Percentiles rank a stretch among this genome's conserved stretches.
These are phyloP conservation scores for Calonectria hongkongensis DNA, from an alignment of 2,329 filamentous ascomycete genomes.

Conservation along the genomic window DNA sequence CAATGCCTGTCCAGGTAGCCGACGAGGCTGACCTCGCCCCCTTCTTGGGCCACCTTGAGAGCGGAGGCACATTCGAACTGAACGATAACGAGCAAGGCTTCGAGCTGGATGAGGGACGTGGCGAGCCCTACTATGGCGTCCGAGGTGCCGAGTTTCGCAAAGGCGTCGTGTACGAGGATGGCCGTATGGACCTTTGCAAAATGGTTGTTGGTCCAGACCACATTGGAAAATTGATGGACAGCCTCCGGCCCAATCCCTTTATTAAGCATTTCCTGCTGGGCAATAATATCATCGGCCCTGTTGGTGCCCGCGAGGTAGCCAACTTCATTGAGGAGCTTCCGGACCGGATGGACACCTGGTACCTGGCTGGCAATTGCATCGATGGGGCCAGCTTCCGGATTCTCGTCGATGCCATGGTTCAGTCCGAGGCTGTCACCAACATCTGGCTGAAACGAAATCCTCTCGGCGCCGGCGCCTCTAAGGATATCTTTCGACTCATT, in stretches of 20 bases:
- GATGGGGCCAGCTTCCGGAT: constrained; percentile 63
- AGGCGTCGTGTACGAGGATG: constrained; percentile 69
- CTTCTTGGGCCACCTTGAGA: constrained; percentile 58
- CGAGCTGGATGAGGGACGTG: constrained; percentile 59
- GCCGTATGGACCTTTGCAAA: constrained; percentile 73
- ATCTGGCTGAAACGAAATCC: constrained; percentile 75
- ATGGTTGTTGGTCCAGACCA: constrained; percentile 72
- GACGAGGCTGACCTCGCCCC: constrained; percentile 58
- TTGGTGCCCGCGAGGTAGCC: constrained; percentile 67
- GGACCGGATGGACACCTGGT: constrained; percentile 72
- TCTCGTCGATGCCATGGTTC: constrained; percentile 67
- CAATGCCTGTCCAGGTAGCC: constrained; percentile 60
- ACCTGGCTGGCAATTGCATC: constrained; percentile 73
- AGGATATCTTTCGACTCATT: constrained; percentile 66
- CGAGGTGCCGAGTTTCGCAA: constrained; percentile 61
- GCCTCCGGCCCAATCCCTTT: constrained; percentile 67
- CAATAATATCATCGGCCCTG: constrained; percentile 72
- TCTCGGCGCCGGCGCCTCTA: constrained; percentile 62
- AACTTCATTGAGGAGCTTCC: constrained; percentile 67
- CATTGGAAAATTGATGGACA: constrained; percentile 69
- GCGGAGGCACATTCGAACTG: constrained; percentile 56
- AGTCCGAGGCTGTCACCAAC: constrained; percentile 66
- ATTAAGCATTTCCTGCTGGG: constrained; percentile 72
- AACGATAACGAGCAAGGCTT: constrained; percentile 50
- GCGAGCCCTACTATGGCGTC: constrained; percentile 61